A percentile compares a stretch with the other conserved stretches of the same genome.
Conservation (phyloP, 345 rosid species). For the Erucastrum elatum region DNA sequence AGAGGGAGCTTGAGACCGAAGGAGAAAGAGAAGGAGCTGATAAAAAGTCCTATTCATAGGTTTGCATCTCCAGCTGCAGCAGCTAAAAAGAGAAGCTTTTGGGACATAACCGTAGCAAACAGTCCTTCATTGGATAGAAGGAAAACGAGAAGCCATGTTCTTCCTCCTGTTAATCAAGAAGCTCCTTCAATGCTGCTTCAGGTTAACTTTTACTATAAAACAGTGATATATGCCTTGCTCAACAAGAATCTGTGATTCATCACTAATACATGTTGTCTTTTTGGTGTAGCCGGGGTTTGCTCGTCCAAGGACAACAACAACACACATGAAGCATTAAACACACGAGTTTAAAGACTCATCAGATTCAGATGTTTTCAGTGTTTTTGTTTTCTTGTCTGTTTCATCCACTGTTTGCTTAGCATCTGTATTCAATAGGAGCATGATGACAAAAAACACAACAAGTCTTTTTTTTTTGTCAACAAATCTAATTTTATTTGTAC, state of each 20-base stretch:
- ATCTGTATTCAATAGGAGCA: constrained; percentile 21
- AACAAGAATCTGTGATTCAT: not conserved
- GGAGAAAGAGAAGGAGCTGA: constrained; percentile 50
- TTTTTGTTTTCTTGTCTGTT: not conserved
- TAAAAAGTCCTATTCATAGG: constrained; percentile 75
- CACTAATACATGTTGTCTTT: constrained; percentile 16
- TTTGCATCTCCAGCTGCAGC: constrained; percentile 73
- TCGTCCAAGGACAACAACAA: constrained; percentile 47
- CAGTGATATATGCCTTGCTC: not conserved
- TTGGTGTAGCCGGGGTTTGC: constrained; percentile 95
- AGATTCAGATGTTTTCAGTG: not conserved
- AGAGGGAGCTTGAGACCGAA: constrained; percentile 67
- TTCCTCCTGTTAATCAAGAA: constrained; percentile 44
- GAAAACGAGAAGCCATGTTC: constrained; percentile 73
- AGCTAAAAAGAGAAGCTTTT: constrained; percentile 81
- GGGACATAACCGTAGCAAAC: constrained; percentile 78
- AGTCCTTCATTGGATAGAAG: constrained; percentile 79
- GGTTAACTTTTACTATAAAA: constrained; percentile 43
- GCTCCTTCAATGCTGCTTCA: constrained; percentile 92
- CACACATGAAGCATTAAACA: constrained; percentile 35
- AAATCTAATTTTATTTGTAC: constrained; percentile 7
- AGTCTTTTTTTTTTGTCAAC: too few relatives aligned
- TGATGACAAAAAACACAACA: not conserved
- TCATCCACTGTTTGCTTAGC: constrained; percentile 22
- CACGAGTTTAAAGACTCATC: constrained; percentile 8